These are phyloP conservation scores for Globisporangium orthogonon DNA, from an alignment of 352 stramenopile genomes.

Conservation along the genomic window DNA sequence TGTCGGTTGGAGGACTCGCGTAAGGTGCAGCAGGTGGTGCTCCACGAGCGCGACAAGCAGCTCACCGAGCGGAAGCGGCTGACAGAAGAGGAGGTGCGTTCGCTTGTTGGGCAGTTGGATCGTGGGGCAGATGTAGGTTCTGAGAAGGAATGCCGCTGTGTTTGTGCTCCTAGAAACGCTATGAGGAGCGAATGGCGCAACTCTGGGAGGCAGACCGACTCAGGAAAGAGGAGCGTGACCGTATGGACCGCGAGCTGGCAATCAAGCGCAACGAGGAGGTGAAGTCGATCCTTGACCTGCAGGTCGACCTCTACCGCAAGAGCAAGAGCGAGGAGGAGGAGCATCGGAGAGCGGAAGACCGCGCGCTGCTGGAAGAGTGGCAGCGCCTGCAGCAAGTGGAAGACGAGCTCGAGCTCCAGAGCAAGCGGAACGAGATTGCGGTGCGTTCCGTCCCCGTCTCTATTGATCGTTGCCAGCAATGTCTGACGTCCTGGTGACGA, in stretches of 20 bases:
- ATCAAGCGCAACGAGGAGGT: slow-evolving; percentile 61
- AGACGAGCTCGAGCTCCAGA: slow-evolving; percentile 46
- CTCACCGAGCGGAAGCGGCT: slow-evolving; percentile 40
- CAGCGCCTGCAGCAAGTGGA: slow-evolving; percentile 51
- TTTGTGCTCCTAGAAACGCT: slow-evolving; percentile 19
- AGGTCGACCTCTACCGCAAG: slow-evolving; percentile 59
- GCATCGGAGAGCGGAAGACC: slow-evolving; percentile 36
- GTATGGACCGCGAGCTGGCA: slow-evolving; percentile 35
- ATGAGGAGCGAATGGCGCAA: slow-evolving; percentile 55
- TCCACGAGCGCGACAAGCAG: slow-evolving; percentile 53
- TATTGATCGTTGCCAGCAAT: not conserved
- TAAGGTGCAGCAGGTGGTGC: slow-evolving; percentile 53
- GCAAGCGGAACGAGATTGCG: slow-evolving; percentile 46
- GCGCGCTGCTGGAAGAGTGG: slow-evolving; percentile 57
- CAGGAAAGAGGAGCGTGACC: slow-evolving; percentile 72
- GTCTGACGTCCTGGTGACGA: not conserved
- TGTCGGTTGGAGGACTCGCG: slow-evolving; percentile 50
- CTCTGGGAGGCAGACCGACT: slow-evolving; percentile 66
- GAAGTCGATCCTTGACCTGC: slow-evolving; percentile 68
- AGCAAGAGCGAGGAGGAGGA: slow-evolving; percentile 26
- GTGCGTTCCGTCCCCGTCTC: slow-evolving; percentile 8
- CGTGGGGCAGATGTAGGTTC: no score
- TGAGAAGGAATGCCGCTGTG: not conserved
- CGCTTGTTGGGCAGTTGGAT: no score
- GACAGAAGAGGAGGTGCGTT: slow-evolving; percentile 39